A percentile compares a stretch with the other conserved stretches of the same genome.
Evolutionary conservation across 768 basidiomycete genomes (phyloP).

Genomic region (Crassisporium funariophilum): DNA sequence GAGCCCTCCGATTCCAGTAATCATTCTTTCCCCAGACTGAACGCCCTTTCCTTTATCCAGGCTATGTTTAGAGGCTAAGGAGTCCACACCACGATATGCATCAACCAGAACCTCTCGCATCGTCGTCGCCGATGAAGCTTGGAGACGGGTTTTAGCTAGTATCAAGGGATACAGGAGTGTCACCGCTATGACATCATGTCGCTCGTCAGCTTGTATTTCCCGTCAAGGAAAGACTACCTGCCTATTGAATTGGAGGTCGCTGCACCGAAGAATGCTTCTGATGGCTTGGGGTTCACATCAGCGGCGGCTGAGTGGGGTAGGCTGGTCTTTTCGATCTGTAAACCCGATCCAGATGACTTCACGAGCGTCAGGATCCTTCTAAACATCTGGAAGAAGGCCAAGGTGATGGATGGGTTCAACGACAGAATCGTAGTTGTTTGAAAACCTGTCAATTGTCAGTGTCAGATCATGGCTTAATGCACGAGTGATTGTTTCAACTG

Average conservation of each 20-base stretch:
- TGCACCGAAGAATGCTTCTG: conserved; percentile 57
- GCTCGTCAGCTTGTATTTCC: not conserved
- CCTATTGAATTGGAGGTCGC: conserved; percentile 56
- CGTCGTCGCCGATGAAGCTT: conserved; percentile 43
- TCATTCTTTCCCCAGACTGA: conserved; percentile 4
- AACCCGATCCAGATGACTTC: conserved; percentile 15
- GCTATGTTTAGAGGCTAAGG: too few species aligned
- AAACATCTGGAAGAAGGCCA: conserved; percentile 54
- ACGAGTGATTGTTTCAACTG: too few species aligned
- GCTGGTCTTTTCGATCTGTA: not conserved
- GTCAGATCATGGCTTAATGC: not conserved
- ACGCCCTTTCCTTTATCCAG: conserved; percentile 4
- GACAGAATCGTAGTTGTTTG: conserved; percentile 49
- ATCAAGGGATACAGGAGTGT: conserved; percentile 58
- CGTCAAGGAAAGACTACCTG: conserved; percentile 6
- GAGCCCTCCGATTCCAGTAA: conserved; percentile 38
- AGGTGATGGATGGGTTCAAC: conserved; percentile 60
- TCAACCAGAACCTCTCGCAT: conserved; percentile 33
- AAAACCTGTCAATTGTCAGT: conserved; percentile 42
- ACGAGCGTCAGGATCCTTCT: conserved; percentile 38
- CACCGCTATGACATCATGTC: conserved; percentile 31
- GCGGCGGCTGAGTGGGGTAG: conserved; percentile 2
- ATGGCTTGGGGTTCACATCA: conserved; percentile 35
- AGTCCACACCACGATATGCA: conserved; percentile 32
- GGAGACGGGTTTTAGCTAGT: conserved; percentile 58